These are phyloP conservation scores for Ogataea zsoltii DNA, from an alignment of 805 yeast species.

Conservation along the genomic window DNA sequence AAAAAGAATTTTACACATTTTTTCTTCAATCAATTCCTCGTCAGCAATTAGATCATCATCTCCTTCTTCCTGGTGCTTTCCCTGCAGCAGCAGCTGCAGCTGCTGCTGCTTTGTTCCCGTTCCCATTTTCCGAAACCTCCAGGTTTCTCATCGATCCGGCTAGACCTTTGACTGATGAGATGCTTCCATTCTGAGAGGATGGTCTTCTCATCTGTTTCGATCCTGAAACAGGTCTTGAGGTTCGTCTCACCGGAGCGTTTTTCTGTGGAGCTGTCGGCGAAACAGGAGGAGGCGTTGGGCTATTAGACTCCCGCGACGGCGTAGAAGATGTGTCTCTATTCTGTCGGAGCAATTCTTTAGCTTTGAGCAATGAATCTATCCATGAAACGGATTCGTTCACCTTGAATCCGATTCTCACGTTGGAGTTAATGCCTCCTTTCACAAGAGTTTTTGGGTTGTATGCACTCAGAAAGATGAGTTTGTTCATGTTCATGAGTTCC, in stretches of 20 bases:
- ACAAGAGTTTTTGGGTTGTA: slow-evolving; percentile 38
- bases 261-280: neutral
- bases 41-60: slow-evolving; percentile 3
- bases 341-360: slow-evolving; percentile 54
- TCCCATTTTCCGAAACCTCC: slow-evolving; percentile 3
- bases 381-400: slow-evolving; percentile 56
- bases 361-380: slow-evolving; percentile 69
- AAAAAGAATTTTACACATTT: neutral
- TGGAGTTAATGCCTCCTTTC: slow-evolving; percentile 35
- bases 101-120: slow-evolving; percentile 18
- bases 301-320: slow-evolving; percentile 2
- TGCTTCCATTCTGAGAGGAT: slow-evolving; percentile 6
- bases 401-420: slow-evolving; percentile 37
- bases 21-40: neutral
- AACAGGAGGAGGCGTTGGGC: slow-evolving; percentile 7
- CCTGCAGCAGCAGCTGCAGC: slow-evolving; percentile 28
- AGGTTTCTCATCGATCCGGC: slow-evolving; percentile 2
- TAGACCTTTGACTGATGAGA: slow-evolving; percentile 1
- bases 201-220: neutral
- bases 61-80: slow-evolving; percentile 6
- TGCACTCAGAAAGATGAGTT: slow-evolving; percentile 54
- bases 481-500: slow-evolving; percentile 58
- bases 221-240: neutral
- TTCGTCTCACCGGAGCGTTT: neutral
- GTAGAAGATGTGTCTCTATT: slow-evolving; percentile 17